Evolutionary conservation across 1,139 yeast genomes (phyloP), one percentile per base, ranked within the genome.

Genomic region (Geotrichum carabidarum): DNA sequence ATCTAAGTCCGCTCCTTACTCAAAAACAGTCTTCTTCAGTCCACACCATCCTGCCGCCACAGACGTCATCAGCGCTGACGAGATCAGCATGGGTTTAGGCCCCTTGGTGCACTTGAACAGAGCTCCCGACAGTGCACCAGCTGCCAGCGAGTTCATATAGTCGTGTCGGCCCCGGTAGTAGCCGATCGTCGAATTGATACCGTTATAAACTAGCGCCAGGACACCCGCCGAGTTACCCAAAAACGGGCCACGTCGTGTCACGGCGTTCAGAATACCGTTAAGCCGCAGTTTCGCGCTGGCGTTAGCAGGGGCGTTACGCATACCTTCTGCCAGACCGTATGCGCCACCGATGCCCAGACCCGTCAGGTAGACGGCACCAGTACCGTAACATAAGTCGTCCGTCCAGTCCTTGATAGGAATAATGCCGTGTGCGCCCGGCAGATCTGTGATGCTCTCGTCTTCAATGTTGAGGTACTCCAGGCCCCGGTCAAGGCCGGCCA

Each of bases 381-480:
- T 87, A 64, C 99, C 99, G 73, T 94, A 93, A 79, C 97, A 90
- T 62, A 93, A 78, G 72, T 93, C 98, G 70, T 93, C 99, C 14
- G 91, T 81, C 96, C 97, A 93, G 65, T 94, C 95, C 74, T 97
- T 85, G 40, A 95, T 86, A 40, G 99, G 97, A 63, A 93, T 80
- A 58, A 93, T 72, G 58, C 96, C 96, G 68, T 87, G 88, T 1
- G 95, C 82, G 44, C 96, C 96, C 66, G 90, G 95, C 65, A 87
- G 74, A 18, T 80, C 74, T 52, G 82, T 81, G 61, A 90, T 75
- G 62, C 84, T 78, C 65, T 87, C 95, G 58, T 86, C 94, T 68
- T 93, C 98, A 60, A 93, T 78, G 64, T 90, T 96, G 66, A 93
- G 76, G 70, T 84, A 93, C 71, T 93, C 98, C 57, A 93, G 81